A percentile compares a stretch with the other conserved stretches of the same genome.
Evolutionary conservation across 2,329 filamentous ascomycete genomes (phyloP).

Genomic region (Fusarium sp.): DNA sequence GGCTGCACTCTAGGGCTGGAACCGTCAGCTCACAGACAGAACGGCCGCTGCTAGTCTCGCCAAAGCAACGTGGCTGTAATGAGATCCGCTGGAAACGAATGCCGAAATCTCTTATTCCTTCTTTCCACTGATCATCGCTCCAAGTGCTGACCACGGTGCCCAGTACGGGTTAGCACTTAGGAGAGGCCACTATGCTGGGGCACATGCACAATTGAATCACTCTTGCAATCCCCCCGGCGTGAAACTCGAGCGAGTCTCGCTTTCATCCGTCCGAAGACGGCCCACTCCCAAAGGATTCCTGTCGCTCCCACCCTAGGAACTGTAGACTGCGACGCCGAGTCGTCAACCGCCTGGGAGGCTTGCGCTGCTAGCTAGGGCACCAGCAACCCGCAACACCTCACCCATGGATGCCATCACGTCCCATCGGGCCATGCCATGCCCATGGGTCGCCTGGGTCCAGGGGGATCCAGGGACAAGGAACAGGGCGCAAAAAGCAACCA

Average conservation of each 20-base stretch:
- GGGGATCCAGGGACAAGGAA: conserved; percentile 14
- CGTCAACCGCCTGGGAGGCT: conserved; percentile 17
- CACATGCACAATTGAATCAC: conserved; percentile 22
- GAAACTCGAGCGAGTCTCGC: conserved; percentile 14
- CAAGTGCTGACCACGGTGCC: conserved; percentile 36
- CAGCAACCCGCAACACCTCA: conserved; percentile 23
- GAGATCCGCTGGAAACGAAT: conserved; percentile 29
- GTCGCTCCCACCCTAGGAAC: conserved; percentile 26
- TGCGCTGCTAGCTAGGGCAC: conserved; percentile 27
- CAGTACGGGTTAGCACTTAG: conserved; percentile 36
- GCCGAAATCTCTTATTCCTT: conserved; percentile 21
- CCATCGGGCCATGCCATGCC: conserved; percentile 34
- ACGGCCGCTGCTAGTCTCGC: background rate
- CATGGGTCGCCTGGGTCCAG: conserved; percentile 15
- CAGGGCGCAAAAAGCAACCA: conserved; percentile 21
- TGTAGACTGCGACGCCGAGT: conserved; percentile 15
- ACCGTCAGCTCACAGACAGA: conserved; percentile 1
- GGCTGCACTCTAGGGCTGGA: conserved; percentile 1
- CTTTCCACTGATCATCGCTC: conserved; percentile 37
- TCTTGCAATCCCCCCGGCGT: conserved; percentile 11
- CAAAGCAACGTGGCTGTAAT: background rate
- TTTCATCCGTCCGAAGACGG: conserved; percentile 4
- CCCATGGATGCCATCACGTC: conserved; percentile 25
- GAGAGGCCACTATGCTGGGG: conserved; percentile 21
- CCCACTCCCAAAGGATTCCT: conserved; percentile 32